Base-by-base conservation (phyloP, 805 yeast genomes). In the Yarrowia porcina region DNA sequence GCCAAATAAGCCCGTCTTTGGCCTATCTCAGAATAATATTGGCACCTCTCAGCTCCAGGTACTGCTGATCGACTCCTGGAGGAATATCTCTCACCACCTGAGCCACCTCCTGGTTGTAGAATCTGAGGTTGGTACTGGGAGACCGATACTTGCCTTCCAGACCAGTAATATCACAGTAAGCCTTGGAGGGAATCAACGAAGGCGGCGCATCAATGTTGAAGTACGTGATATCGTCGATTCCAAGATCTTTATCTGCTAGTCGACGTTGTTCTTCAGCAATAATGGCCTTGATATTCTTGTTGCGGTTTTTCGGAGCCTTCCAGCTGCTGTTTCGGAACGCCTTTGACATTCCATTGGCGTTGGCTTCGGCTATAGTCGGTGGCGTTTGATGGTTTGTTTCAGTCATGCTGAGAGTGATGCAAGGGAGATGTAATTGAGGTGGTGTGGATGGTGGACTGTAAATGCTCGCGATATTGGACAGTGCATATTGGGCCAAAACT, bases 81-180 rank as follows among this genome's bases (percentile, higher is more conserved):
- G 91, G 87, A 85, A 93, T 83, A 66, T 84, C 83, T 72, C 84
- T 84, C 59, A 82, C 78, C 35, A 90, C 87, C 52, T 86, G 89
- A 73, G 84, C 92, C 30, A 93, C 86, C 73, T 93, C 97, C 59
- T 84, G 84, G 72, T 93, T 87, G 73, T 89, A 85, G 73, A 85
- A 93, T 63, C 97, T 78, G 60, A 93, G 76, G 69, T 84, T 88
- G 25, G 86, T 80, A 4, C 69, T 63, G 0, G 94, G 94, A 25
- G 87, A 80, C 70, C 82, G 86, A 77, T 93, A 93, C 30, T 76
- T 81, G 0, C 91, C 93, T 54, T 83, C 86, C 20, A 93, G 77
- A 0, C 99, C 99, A 0, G 98, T 93, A 52, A 93, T 85, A 71
- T 94, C 99, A 74, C 99, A 93, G 75, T 90, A 92, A 66, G 85